Base-by-base conservation (phyloP, 2,329 filamentous ascomycete genomes). In the Fonsecaea nubica region DNA sequence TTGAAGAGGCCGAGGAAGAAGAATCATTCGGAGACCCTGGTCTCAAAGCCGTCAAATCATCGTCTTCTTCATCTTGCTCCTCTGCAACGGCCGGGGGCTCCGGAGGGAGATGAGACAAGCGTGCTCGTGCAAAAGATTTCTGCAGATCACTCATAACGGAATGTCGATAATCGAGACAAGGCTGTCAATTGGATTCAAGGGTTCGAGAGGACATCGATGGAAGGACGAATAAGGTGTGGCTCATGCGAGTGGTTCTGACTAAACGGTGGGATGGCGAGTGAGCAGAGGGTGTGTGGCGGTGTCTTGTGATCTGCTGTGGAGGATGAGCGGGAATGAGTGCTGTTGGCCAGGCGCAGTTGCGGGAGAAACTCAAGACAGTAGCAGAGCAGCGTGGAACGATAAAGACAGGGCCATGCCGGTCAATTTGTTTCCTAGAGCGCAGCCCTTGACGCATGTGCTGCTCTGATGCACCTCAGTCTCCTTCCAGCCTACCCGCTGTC, bases 1-100 rank as follows among this genome's bases (percentile, higher is more conserved):
- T 89, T n/a, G 93, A 97, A 0, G 91, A 96, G 13, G 92, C 90
- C 18, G 93, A 97, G 0, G 91, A 96, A 13, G 89, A 91, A 76
- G 91, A 89, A 70, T 89, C 88, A 73, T 92, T 83, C 72, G 72
- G 48, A 65, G 72, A 62, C 63, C 63, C 58, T 50, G 72, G 52
- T 50, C 53, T 55, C 58, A 75, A 53, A 64, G 64, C 64, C 64
- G 72, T 50, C 78, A 76, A 74, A 38, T 75, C 77, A 40, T 76
- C 77, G 12, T 76, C 73, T 40, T 75, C 74, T 58, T 79, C 74
- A 32, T 72, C 74, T 56, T 80, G 79, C 42, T 78, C 76, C 68
- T 85, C 82, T 68, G 80, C 78, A 58, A 81, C 77, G 45, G 76
- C 72, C 40, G 82, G 81, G 64, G 84, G 79, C 75, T 89, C 80